Base-by-base conservation (phyloP, 257 asterid genomes). In the Rubia yunnanensis region DNA sequence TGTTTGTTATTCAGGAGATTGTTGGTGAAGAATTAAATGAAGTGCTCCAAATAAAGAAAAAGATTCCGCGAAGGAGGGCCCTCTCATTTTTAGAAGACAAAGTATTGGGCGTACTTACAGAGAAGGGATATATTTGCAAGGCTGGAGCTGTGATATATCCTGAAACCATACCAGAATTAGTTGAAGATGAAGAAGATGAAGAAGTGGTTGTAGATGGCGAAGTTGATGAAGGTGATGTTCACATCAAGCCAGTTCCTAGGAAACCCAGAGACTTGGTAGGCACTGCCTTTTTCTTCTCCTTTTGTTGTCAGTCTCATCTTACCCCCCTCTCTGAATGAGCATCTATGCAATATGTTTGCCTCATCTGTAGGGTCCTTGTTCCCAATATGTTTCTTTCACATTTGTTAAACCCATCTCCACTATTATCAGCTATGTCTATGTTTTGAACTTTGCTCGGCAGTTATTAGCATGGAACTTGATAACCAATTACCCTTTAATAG, bases 151-250 rank as follows among this genome's bases (percentile, higher is more conserved):
- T 74, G 58, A 74, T 59, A 69, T 56, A 83, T 66, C 70, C 82
- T 79, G 97, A 89, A 78, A 63, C 67, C 15, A 69, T 75, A 63
- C 79, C 85, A n/a, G 97, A 87, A 66, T 71, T 86, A 64, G 74
- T 86, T 73, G 95, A 79, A 73, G 94, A 80, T 73, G 97, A 87
- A 77, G 97, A 92, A 30, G 97, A 89, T 74, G 99, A 92, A 66
- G 99, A 94, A 88, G 79, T 89, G 65, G 88, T 94, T 59, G 83
- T 87, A 68, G 97, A 92, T 77, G 99, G 99, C 73, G 99, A 92
- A 88, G 90, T 92, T 81, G 95, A 89, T 83, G 97, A 92, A 79
- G 99, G 99, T 75, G 97, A 92, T 77, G 67, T 92, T 76, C 99
- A 81, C 70, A 92, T 92, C 78, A 92, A 87, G 83, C 96, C 95